Base-by-base conservation (phyloP, 163 green algal genomes). In the Chlamydomonas reinhardtii region DNA sequence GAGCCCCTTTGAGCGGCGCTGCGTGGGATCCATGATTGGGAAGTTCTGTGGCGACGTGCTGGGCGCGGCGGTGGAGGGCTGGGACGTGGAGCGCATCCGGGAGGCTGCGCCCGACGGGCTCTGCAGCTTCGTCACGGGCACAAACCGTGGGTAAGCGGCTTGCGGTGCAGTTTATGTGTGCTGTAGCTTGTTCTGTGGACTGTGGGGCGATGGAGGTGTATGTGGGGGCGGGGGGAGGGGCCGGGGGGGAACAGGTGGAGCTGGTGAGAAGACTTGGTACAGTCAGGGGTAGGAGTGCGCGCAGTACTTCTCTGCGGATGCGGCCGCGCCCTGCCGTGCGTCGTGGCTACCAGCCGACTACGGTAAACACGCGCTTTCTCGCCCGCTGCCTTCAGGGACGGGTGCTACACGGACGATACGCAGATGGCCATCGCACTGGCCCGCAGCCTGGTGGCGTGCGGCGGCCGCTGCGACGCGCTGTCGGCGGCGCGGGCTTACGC, bases 381-480 rank as follows among this genome's bases (percentile, higher is more conserved):
- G 39, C 5, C 39, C 39, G 39, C 39, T 48, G 39, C 39, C 48
- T 14, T 2, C 61, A 84, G 78, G 16, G 78, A 64, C 56, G 79
- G 79, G 16, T 78, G 79, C 56, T 86, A 86, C 69, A 86, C 79
- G 66, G 80, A 86, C 27, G 80, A 86, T 35, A 80, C 80, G 20
- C 80, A 86, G 35, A 86, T 86, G 80, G 80, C 80, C 39, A 86
- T 86, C 9, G 80, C 80, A 0, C 69, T 86, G 17, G 35, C 70
- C 24, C 80, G 70, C 25, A 80, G 80, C 56, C 70, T 86, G 34
- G 19, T 86, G 27, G 66, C 43, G 24, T 29, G 54, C 29, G 54
- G 56, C 17, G 80, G 80, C 6, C 69, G 70, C 39, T 34, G 66
- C 31, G 69, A 86, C 4, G 80, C 76, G 24, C 22, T 79, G 5